Base-by-base conservation (phyloP, 2,329 filamentous ascomycete species). In the Monosporascus sp. region DNA sequence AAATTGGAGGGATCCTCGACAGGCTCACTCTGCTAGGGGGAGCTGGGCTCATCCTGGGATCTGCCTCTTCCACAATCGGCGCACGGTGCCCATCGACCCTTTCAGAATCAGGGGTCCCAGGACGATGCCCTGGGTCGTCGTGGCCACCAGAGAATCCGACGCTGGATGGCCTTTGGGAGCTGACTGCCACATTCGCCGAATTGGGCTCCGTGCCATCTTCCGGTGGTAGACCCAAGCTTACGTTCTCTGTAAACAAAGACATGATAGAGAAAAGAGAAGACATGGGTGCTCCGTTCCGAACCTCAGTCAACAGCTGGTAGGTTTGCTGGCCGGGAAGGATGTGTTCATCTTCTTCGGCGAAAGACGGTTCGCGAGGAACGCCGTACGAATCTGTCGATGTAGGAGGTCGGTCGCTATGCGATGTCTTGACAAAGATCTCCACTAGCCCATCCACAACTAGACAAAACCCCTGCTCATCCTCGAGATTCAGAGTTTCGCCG, bases 391-490 rank as follows among this genome's bases (percentile, higher is more conserved):
- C 11, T 71, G 73, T 46, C 69, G 71, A 51, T 27, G 34, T 50
- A 1, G 59, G 45, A 37, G 51, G 48, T 8, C 60, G 60, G 27
- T 54, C 56, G 8, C 59, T 78, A 31, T 61, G 62, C 44, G 86
- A 85, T 2, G 93, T 97, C 69, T 97, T 97, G 70, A 99, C 94
- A 68, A 97, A 99, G 52, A 99, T 97, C 70, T 99, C 91, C 1
- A 99, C 92, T 27, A 96, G 73, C 2, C 94, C 94, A 71, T 99
- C 94, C 3, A 99, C 95, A 5, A 99, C 94, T 53, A 99, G 80
- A 68, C 94, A 99, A 65, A 99, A 99, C 0, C 94, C 94, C 65
- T 99, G 96, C 66, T 99, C 94, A 68, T 99, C 94, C 71, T 99
- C 94, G 34, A 99, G 77, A 60, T 97, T 85, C 62, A 99, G 78